Evolutionary conservation across 2,329 filamentous ascomycete species (phyloP), one percentile per base, ranked within the genome.

Genomic region (Paracorniculantispora psalliotae): DNA sequence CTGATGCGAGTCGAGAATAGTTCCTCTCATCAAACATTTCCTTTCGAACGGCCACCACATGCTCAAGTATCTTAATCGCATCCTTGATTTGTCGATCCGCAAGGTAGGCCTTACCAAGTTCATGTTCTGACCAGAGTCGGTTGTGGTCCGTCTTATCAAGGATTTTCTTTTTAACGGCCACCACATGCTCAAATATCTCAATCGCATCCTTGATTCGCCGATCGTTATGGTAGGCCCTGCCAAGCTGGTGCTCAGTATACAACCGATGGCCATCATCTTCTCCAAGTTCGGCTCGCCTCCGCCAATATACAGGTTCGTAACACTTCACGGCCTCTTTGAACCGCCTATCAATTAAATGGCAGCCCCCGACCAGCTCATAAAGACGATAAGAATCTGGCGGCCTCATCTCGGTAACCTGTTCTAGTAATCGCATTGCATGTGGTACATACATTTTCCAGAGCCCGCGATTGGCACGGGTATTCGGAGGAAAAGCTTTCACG

Each of bases 41-140:
- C 56, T 51, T 47, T 15, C 23, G 15, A 44, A 49, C 43, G 13
- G 33, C 33, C 15, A 59, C 57, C 7, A 59, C 57, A 53, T 54
- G 57, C 23, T 48, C 46, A n/a, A 48, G 15, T 4, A 48, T 26
- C 51, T 26, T 28, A 48, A 53, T 35, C 21, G 28, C 48, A 43
- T 51, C 49, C 25, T 51, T 53, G 21, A 37, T 43, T 26, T 30
- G 44, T 21, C 26, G 26, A 25, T 57, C 47, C n/a, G 8, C 21
- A 9, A 37, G 30, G 37, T 57, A 57, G 7, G 51, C 57, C 7
- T 10, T 21, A 41, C 43, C 57, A 33, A 59, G 57, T 13, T 8
- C 50, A 28, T 41, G 28, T 23, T 59, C 39, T 4, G 50, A 59
- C 7, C 15, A 9, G 19, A 59, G 50, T 43, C 41, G 57, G 28